Evolutionary conservation across 352 stramenopile species (phyloP), one percentile per base, ranked within the genome.

Genomic region (Globisporangium paddicum): DNA sequence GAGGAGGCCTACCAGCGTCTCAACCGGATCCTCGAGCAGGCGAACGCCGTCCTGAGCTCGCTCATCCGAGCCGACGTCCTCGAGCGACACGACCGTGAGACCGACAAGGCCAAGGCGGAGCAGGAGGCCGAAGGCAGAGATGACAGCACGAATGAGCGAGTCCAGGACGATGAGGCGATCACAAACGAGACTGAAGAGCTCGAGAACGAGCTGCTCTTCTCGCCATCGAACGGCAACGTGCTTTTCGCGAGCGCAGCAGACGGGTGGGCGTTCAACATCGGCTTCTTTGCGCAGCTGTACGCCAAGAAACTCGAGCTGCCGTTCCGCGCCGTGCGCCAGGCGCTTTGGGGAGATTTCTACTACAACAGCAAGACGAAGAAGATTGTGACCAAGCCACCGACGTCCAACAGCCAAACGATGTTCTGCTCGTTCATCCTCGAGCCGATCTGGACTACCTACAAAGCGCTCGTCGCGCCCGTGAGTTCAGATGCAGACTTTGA

Each of bases 1-100:
- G 77, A 76, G 21, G 95, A 98, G 62, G 91, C 93, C 7, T 98
- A 98, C 78, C 77, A 97, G 51, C 78, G 94, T 55, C 83, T 99
- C 23, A 86, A 93, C 63, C 86, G 86, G 16, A 93, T 98, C 45
- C 66, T 98, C 46, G 94, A 98, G 67, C 92, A 93, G 48, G 84
- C 82, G 13, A 94, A 94, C 63, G 88, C 84, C 6, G 74, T 90
- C 30, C 72, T 95, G 21, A 94, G 82, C 57, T 82, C 82, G n/a
- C 73, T 96, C 53, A 93, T 94, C 58, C 70, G 82, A 13, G 72
- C 79, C 47, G 82, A 96, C 21, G 72, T 89, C 26, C 54, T 95
- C n/a, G 72, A 79, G 16, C 76, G 88, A 47, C 78, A 95, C 62
- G 78, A 91, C 3, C 19, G n/a, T 14, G 38, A 52, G 9, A 45